Evolutionary conservation across 176 grass and related monocot species (phyloP).

Genomic region (Avena sativa): DNA sequence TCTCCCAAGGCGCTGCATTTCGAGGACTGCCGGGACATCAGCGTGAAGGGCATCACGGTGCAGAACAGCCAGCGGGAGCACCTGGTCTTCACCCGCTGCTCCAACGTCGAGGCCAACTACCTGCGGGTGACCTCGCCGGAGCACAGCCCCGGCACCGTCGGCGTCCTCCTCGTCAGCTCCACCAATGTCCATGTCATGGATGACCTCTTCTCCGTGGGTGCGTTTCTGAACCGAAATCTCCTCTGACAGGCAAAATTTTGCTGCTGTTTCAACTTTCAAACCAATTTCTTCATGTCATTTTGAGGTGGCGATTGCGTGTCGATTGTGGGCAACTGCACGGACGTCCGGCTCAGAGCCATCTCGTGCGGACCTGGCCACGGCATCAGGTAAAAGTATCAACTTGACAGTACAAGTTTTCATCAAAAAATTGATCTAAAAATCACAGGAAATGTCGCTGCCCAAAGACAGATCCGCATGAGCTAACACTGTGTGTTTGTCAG

Average conservation of each 20-base stretch:
- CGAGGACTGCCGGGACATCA: slow-evolving; percentile 56
- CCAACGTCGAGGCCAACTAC: slow-evolving; percentile 48
- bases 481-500: slow-evolving; percentile 18
- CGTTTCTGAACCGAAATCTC: background rate
- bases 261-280: no score
- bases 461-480: no score
- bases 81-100: slow-evolving; percentile 68
- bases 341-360: slow-evolving; percentile 58
- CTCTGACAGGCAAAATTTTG: background rate
- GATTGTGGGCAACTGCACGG: slow-evolving; percentile 66
- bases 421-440: no score
- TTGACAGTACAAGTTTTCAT: background rate
- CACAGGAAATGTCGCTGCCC: no score
- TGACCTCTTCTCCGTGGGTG: slow-evolving; percentile 61
- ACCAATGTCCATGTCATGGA: slow-evolving; percentile 55
- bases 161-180: slow-evolving; percentile 65
- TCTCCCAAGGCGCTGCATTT: slow-evolving; percentile 70
- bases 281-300: background rate
- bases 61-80: slow-evolving; percentile 69
- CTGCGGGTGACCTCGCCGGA: slow-evolving; percentile 73
- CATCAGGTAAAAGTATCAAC: slow-evolving; percentile 56
- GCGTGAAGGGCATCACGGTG: slow-evolving; percentile 55
- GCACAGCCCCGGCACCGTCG: slow-evolving; percentile 75
- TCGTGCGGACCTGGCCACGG: slow-evolving; percentile 83
- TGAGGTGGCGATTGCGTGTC: slow-evolving; percentile 87